Evolutionary conservation across 75 land plant genomes (phyloP).

Genomic region (Azolla pinnata): DNA sequence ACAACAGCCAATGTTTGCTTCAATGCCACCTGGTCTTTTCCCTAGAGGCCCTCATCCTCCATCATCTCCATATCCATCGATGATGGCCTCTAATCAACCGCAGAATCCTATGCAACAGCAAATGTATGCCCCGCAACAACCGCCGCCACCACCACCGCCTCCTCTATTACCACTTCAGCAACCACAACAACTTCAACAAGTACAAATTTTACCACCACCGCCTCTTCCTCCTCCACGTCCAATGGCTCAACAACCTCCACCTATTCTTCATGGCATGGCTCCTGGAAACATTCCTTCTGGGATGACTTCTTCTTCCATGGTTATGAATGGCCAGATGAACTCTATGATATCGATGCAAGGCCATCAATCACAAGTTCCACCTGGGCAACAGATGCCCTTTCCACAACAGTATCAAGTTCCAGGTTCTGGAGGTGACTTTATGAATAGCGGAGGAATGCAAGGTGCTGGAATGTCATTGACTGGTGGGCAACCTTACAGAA

Average conservation of each 20-base stretch:
- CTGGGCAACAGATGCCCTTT: constrained; percentile 9
- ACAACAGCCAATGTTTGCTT: constrained; percentile 23
- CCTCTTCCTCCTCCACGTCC: constrained; percentile 36
- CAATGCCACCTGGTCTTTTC: constrained; percentile 25
- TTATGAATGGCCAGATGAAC: not conserved
- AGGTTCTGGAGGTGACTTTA: not conserved
- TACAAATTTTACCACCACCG: constrained; percentile 15
- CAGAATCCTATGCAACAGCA: constrained; percentile 46
- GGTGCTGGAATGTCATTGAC: constrained; percentile 9
- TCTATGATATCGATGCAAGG: constrained; percentile 10
- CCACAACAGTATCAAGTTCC: constrained; percentile 7
- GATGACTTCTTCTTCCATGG: not conserved
- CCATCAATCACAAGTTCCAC: constrained; percentile 13
- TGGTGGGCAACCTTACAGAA: constrained; percentile 14
- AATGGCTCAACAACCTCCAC: constrained; percentile 31
- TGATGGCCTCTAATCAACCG: constrained; percentile 42
- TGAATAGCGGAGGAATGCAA: constrained; percentile 8
- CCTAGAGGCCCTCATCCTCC: constrained; percentile 78
- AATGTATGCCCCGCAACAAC: constrained; percentile 26
- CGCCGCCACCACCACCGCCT: constrained; percentile 29
- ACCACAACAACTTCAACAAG: constrained; percentile 41
- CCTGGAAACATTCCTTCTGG: constrained; percentile 10
- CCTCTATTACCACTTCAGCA: constrained; percentile 26
- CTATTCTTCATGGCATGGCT: constrained; percentile 23
- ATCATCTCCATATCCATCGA: constrained; percentile 76